Percentiles rank a stretch among this genome's conserved stretches.
phyloP scores from a whole-genome alignment of 306 rosid species.

The Echinosophora koreensis region DNA sequence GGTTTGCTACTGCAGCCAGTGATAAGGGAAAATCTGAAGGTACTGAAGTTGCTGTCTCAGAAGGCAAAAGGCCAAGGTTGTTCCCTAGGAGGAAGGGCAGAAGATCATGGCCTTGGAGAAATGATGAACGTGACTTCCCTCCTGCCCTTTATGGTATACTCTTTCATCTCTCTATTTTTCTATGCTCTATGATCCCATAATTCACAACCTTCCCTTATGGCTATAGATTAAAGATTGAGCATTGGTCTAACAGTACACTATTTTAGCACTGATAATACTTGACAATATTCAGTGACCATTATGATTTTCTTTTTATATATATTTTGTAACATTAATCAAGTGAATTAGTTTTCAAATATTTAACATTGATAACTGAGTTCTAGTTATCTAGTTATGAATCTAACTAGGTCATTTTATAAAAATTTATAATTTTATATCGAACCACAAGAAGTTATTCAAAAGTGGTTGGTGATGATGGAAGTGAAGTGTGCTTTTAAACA shows the following conservation, averaged over 20 bases:
- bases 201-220: not conserved
- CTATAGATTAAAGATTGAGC: not conserved
- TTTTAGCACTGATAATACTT: not conserved
- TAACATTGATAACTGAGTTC: not conserved
- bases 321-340: not conserved
- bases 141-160: constrained; percentile 67
- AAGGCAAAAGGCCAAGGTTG: constrained; percentile 56
- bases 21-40: constrained; percentile 60
- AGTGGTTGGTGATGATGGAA: too few relatives aligned
- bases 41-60: constrained; percentile 59
- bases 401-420: not conserved
- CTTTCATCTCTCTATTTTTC: not conserved
- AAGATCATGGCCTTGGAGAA: constrained; percentile 64
- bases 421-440: too few relatives aligned
- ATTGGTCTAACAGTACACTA: not conserved
- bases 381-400: not conserved
- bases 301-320: too few relatives aligned
- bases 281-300: not conserved
- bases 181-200: not conserved
- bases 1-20: constrained; percentile 43
- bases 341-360: not conserved
- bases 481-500: too few relatives aligned
- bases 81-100: constrained; percentile 55
- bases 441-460: too few relatives aligned
- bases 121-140: constrained; percentile 46